Conservation (phyloP, 2,329 filamentous ascomycete species). For the Pseudocercospora musae region DNA sequence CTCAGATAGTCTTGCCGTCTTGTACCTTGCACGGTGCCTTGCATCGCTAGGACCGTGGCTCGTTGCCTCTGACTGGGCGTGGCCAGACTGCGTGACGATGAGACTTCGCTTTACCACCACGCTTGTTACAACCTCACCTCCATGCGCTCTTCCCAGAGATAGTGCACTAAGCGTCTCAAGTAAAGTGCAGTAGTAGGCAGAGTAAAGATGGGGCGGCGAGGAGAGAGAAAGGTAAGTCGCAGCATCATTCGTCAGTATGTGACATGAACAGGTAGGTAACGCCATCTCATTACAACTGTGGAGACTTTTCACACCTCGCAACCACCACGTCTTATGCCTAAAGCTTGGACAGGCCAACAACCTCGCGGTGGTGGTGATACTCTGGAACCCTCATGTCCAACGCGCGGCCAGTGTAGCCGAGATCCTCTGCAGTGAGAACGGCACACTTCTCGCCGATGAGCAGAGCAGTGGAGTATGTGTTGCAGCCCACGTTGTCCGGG, state of each 20-base stretch:
- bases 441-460: slow-evolving; percentile 74
- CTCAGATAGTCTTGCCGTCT: too few relatives aligned
- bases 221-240: background rate
- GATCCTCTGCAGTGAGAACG: slow-evolving; percentile 66
- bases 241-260: slow-evolving; percentile 3
- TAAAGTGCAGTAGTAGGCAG: background rate
- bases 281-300: slow-evolving; percentile 6
- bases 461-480: slow-evolving; percentile 65
- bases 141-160: background rate
- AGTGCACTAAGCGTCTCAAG: background rate
- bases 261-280: background rate
- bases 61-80: background rate
- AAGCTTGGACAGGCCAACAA: slow-evolving; percentile 42
- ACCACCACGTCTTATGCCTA: slow-evolving; percentile 27
- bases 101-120: background rate
- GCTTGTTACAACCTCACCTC: background rate
- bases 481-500: slow-evolving; percentile 69
- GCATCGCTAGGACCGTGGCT: background rate
- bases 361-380: slow-evolving; percentile 48
- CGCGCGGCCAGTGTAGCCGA: slow-evolving; percentile 68
- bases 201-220: background rate
- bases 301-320: slow-evolving; percentile 1
- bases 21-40: too few relatives aligned
- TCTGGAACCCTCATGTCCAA: slow-evolving; percentile 71
- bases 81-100: background rate